Evolutionary conservation across 129 eudicot genomes (phyloP), one percentile per base, ranked within the genome.

Genomic region (Flaveria robusta): DNA sequence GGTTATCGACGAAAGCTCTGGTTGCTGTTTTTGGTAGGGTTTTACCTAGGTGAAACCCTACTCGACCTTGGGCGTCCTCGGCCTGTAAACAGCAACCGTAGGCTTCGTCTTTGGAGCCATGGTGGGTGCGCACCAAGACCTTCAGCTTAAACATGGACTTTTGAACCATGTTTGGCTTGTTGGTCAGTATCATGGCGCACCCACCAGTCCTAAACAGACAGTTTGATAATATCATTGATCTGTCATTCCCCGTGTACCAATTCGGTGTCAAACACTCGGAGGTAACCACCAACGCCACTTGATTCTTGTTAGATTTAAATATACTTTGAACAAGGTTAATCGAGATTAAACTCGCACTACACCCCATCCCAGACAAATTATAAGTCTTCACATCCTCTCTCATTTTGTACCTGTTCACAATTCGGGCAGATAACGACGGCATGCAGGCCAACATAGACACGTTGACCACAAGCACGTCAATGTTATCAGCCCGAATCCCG

Each of bases 281-380:
- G 4, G 96, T 86, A 3, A 94, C 81, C 31, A 94, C 88, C 34
- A 94, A 82, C 0, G 99, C 99, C 24, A 77, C 20, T 63, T 66
- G 8, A 55, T 89, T 85, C 49, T 72, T 81, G 2, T 68, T 71
- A 4, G 85, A 45, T 60, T 86, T 89, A 68, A 94, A 89, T 2
- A 91, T 50, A 74, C 73, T 94, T 71, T 81, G 87, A 5, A 91
- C 96, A 0, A 89, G 70, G 76, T 89, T 82, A 1, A 91, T 72
- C 15, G 99, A 82, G 2, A 94, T 71, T 10, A 91, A 50, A 83
- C 99, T 94, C 0, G 97, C 99, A 47, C 97, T 91, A 62, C 99
- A 94, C 23, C 99, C 99, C 99, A 94, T 94, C 0, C 99, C 97
- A 9, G 87, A 79, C 56, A 94, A 84, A 59, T 87, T 94, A 42